Conservation (phyloP, 805 yeast genomes). For the Kodamaea restingae region DNA sequence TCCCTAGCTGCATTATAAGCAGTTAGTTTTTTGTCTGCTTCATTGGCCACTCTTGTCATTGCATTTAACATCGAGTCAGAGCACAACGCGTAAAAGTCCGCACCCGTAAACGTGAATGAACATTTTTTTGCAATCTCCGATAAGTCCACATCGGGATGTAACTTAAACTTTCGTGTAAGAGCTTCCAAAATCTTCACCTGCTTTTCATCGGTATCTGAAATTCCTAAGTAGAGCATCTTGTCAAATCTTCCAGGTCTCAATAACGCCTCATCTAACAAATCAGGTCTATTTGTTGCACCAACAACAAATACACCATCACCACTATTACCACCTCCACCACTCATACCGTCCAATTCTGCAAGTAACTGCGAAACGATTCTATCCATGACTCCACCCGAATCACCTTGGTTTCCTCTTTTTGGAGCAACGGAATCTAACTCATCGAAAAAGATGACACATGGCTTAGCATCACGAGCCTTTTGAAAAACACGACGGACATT, state of each 20-base stretch:
- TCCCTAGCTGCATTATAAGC: conserved; percentile 43
- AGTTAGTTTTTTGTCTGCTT: conserved; percentile 63
- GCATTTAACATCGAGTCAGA: conserved; percentile 96
- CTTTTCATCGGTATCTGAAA: conserved; percentile 85
- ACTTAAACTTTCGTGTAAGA: conserved; percentile 73
- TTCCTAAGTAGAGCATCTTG: conserved; percentile 89
- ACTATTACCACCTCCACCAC: conserved; percentile 53
- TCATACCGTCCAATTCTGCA: conserved; percentile 96
- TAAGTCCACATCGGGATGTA: conserved; percentile 60
- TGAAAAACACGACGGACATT: conserved; percentile 94
- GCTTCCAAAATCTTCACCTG: conserved; percentile 85
- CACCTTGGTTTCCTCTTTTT: conserved; percentile 97
- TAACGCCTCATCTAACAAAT: conserved; percentile 88
- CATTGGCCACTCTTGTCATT: conserved; percentile 83
- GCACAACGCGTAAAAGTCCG: conserved; percentile 94
- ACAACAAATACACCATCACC: conserved; percentile 91
- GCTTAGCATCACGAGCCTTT: conserved; percentile 91
- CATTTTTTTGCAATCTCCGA: conserved; percentile 59
- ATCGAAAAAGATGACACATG: conserved; percentile 96
- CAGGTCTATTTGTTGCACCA: conserved; percentile 98
- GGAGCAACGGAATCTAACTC: conserved; percentile 98
- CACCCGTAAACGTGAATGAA: conserved; percentile 93
- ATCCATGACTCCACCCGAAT: conserved; percentile 99
- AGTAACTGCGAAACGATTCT: conserved; percentile 92
- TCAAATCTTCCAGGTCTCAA: conserved; percentile 94